Conservation (phyloP, 306 rosid species). For the Prunus fruticosa region DNA sequence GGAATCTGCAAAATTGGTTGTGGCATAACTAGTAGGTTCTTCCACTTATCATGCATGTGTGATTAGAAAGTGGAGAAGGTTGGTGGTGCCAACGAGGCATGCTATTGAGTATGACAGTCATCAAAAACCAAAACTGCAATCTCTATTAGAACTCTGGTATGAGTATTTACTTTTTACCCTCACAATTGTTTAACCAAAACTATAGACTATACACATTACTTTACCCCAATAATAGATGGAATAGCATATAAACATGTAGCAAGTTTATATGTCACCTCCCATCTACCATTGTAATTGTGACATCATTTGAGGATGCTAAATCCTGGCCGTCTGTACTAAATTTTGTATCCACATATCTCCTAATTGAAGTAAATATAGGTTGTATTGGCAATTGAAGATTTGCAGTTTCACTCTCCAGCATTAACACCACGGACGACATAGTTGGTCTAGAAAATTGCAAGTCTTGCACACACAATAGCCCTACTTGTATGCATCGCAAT, state of each 20-base stretch:
- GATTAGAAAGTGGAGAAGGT: not conserved
- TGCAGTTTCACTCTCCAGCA: constrained; percentile 75
- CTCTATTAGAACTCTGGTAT: not conserved
- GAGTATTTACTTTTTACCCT: not conserved
- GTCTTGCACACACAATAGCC: constrained; percentile 86
- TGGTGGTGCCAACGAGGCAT: not conserved
- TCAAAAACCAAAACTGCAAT: not conserved
- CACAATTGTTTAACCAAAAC: not conserved
- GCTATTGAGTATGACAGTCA: not conserved
- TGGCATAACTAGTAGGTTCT: not conserved
- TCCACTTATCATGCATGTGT: not conserved
- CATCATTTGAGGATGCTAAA: constrained; percentile 43
- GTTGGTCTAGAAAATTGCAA: constrained; percentile 65
- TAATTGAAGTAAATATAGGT: constrained; percentile 65
- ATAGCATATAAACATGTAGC: constrained; percentile 9
- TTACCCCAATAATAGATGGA: not conserved
- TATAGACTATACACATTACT: not conserved
- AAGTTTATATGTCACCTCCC: constrained; percentile 39
- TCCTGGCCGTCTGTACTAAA: constrained; percentile 45
- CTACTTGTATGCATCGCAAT: constrained; percentile 74
- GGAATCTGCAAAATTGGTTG: not conserved
- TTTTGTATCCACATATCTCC: constrained; percentile 43
- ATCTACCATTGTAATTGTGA: constrained; percentile 57
- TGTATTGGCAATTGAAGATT: constrained; percentile 59
- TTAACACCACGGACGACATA: constrained; percentile 67